Conservation (phyloP, 371 early-diverging fungal genomes). For the Batrachochytrium dendrobatidis region DNA sequence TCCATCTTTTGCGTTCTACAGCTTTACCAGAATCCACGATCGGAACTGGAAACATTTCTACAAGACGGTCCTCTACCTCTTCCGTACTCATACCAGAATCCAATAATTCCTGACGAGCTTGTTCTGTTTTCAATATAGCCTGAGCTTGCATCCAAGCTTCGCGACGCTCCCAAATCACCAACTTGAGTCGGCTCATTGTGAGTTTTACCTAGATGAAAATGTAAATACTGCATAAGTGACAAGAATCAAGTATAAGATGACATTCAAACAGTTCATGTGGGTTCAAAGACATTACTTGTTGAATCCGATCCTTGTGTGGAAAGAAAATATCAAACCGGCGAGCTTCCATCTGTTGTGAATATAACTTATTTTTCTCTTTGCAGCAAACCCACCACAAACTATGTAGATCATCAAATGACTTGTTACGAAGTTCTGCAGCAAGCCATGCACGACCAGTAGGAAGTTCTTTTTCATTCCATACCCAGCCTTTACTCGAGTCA, state of each 20-base stretch:
- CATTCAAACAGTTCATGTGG: no score
- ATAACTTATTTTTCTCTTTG: conserved; percentile 89
- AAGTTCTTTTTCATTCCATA: conserved; percentile 30
- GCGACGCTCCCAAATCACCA: conserved; percentile 84
- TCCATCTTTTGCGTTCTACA: neutral
- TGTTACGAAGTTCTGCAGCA: conserved; percentile 79
- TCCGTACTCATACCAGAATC: conserved; percentile 3
- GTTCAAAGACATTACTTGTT: conserved; percentile 62
- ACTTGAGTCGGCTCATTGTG: conserved; percentile 91
- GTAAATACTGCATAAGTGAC: no score
- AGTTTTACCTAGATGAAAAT: conserved; percentile 60
- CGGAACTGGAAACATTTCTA: conserved; percentile 12
- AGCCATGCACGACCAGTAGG: conserved; percentile 80
- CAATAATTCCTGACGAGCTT: conserved; percentile 2
- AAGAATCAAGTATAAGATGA: no score
- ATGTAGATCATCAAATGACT: conserved; percentile 95
- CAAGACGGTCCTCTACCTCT: conserved; percentile 6
- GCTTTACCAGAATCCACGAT: conserved; percentile 8
- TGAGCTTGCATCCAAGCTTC: conserved; percentile 57
- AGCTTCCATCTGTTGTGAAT: conserved; percentile 80
- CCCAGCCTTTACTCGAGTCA: conserved; percentile 51
- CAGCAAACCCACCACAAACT: conserved; percentile 88
- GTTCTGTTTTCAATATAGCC: conserved; percentile 28
- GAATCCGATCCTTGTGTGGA: conserved; percentile 62
- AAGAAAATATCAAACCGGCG: conserved; percentile 64